Evolutionary conservation across 192 early-diverging fungal species (phyloP).

Genomic region (Backusella tuberculispora): DNA sequence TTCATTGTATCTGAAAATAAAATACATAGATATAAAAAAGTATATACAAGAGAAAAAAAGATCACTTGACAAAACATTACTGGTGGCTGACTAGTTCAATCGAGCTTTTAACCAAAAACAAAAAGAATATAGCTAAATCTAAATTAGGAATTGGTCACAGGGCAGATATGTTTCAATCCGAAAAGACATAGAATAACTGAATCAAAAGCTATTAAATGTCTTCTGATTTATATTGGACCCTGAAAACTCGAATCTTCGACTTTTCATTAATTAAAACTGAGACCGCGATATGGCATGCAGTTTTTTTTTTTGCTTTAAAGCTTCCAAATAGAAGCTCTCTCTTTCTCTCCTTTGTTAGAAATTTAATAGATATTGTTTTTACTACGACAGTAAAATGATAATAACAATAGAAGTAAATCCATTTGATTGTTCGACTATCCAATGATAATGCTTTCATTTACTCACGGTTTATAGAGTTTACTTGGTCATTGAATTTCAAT

Average conservation of each 20-base stretch:
- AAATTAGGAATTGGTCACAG: neutral
- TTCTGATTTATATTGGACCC: constrained; percentile 12
- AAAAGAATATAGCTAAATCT: neutral
- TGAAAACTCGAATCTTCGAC: neutral
- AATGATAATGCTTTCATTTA: neutral
- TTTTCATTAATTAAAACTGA: neutral
- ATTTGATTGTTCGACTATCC: too few species aligned
- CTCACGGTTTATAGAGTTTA: neutral
- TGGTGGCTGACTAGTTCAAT: neutral
- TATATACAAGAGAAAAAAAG: too few species aligned
- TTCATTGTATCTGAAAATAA: too few species aligned
- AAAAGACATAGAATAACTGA: constrained; percentile 2
- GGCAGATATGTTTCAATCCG: constrained; percentile 7
- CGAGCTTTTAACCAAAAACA: neutral
- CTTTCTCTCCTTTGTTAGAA: too few species aligned
- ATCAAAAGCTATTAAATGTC: neutral
- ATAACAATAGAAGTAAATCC: too few species aligned
- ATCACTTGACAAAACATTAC: neutral
- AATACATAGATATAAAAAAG: too few species aligned
- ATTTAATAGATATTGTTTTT: too few species aligned
- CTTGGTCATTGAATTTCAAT: neutral
- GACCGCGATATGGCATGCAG: neutral
- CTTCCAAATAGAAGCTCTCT: too few species aligned
- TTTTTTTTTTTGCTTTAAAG: neutral
- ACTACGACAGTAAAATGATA: too few species aligned